Evolutionary conservation across 257 asterid species (phyloP), one percentile per base, ranked within the genome.

Genomic region (Nicotiana sylvestris): DNA sequence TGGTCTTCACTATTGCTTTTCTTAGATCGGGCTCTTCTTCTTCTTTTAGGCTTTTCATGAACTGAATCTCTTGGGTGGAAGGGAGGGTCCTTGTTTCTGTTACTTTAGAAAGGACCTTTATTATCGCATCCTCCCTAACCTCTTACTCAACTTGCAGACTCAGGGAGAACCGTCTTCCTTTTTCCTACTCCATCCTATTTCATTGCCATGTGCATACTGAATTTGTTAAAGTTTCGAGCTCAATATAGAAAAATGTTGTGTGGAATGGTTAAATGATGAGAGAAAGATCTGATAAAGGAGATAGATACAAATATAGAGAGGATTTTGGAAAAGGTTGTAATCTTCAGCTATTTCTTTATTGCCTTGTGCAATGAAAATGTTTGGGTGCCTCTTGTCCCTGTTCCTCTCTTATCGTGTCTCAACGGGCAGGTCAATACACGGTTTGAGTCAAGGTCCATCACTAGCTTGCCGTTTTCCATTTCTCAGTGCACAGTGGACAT

Each of bases 61-160:
- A 27, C 80, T 76, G 53, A 30, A 74, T 49, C 25, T 49, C 62
- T 74, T 12, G 79, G 61, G 61, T 29, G 62, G 29, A 32, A 32
- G 46, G 72, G 74, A 15, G 43, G 25, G 13, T 25, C 62, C 39
- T 74, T 74, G 61, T 72, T 46, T 49, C 62, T 46, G 4, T 13
- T 13, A 46, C 37, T 27, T 74, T 49, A 43, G 58, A 49, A 43
- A 70, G 60, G 78, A 70, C 35, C 16, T 39, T 39, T 35, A 70
- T 70, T 39, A 43, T 46, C 16, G 80, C 27, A 51, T 74, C 80
- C 80, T 74, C 62, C 80, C 80, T 74, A 15, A 27, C 43, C 80
- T 74, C 43, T 51, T 27, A 13, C 3, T 1, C 80, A 51, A 32
- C 80, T 3, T 74, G 37, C 62, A 49, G 18, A 74, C 62, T 49